Base-by-base conservation (phyloP, 352 stramenopile genomes). In the Phytophthora podocarpi region DNA sequence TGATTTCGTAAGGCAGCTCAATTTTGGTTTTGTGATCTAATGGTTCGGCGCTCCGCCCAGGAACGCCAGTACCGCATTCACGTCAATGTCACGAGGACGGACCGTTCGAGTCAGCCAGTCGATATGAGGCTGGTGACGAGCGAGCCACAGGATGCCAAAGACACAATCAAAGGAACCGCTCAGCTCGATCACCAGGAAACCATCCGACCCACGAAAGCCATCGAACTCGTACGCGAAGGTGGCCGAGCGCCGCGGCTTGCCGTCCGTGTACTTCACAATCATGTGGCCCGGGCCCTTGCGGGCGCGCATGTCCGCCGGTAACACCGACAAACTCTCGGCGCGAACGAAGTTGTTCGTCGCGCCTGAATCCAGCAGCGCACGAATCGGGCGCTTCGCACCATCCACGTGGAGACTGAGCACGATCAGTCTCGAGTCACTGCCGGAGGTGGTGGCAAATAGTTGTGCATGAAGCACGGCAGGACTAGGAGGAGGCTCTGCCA, bases 161-260 rank as follows among this genome's bases (percentile, higher is more conserved):
- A 81, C 62, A 32, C 54, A 72, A 27, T 76, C 50, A 16, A 66
- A 76, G 3, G 48, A 53, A 1, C 49, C 52, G n/a, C 37, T 47
- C 24, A 74, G 23, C 2, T 82, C 56, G n/a, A 78, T 67, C 5
- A 82, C 55, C 11, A 67, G 28, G 31, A 82, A 77, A 0, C 70
- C 54, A 11, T 70, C 57, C 2, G 18, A 56, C 7, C 31, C 13
- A 5, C 3, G 4, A 13, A 74, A 71, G 1, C 56, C 62, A 18
- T 72, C 66, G 27, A 75, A 48, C 26, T 39, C 23, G 34, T 66
- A 73, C 9, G 27, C 12, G 12, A 72, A 50, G 20, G 27, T 46
- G 5, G 45, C 47, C 0, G 51, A 59, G 15, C 59, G 62, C 3
- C 57, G 47, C 13, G 58, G 52, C 28, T 69, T 59, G 0, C 49